Percentiles rank a stretch among this genome's conserved stretches.
phyloP scores from a whole-genome alignment of 768 basidiomycete species.

The Suillus spraguei region DNA sequence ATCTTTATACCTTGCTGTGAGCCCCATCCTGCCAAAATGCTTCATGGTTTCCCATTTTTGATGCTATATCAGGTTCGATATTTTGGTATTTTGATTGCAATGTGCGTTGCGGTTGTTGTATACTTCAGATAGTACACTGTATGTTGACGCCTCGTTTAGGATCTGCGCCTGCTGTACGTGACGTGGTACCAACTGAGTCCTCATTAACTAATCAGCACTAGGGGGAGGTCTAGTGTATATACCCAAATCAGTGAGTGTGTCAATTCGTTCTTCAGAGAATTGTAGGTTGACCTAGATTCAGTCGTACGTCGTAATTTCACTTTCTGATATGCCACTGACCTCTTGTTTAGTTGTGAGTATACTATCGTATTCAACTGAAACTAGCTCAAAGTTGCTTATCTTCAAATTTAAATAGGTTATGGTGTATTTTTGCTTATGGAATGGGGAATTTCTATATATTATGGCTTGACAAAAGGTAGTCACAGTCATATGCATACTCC shows the following conservation, averaged over 20 bases:
- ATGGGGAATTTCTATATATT: neutral
- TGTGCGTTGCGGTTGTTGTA: neutral
- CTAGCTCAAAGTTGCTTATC: neutral
- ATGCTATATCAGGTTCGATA: neutral
- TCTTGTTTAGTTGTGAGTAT: neutral
- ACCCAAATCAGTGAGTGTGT: neutral
- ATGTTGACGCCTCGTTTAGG: neutral
- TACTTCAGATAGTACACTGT: neutral
- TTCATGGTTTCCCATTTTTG: neutral
- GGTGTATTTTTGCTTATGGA: neutral
- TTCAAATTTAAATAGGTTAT: neutral
- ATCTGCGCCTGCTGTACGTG: neutral
- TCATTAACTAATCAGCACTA: neutral
- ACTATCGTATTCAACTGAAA: neutral
- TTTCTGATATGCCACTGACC: neutral
- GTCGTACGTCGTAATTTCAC: neutral
- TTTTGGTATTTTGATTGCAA: neutral
- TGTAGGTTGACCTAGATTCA: neutral
- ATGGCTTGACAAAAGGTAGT: neutral
- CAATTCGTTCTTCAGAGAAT: neutral
- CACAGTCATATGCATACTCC: neutral
- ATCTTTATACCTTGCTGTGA: neutral
- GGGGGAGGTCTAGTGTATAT: neutral
- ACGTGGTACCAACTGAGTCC: neutral
- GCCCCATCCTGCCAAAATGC: neutral